Evolutionary conservation across 2,329 filamentous ascomycete genomes (phyloP).

Genomic region (Ophiocordyceps robertsii): DNA sequence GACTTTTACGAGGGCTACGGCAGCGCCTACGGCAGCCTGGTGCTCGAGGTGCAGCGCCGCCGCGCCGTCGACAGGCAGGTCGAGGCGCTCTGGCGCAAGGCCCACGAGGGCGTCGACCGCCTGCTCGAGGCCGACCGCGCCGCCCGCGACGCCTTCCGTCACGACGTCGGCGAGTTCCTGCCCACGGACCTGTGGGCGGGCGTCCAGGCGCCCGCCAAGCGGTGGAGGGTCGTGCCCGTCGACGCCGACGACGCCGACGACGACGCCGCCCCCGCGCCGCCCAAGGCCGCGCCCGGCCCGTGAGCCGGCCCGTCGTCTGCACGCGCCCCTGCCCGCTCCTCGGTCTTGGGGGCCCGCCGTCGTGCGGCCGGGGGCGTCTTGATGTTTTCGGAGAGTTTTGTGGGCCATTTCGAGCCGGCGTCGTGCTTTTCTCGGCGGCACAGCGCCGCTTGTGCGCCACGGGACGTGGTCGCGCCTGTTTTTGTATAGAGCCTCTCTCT

Average conservation of each 20-base stretch:
- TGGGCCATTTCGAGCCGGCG: too few relatives aligned
- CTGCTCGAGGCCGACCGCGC: slow-evolving; percentile 59
- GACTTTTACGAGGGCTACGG: slow-evolving; percentile 83
- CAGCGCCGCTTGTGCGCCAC: too few relatives aligned
- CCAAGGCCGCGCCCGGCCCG: too few relatives aligned
- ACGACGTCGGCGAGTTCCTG: slow-evolving; percentile 73
- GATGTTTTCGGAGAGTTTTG: too few relatives aligned
- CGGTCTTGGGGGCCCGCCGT: too few relatives aligned
- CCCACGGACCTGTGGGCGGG: slow-evolving; percentile 82
- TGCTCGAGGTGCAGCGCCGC: slow-evolving; percentile 72
- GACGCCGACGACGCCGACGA: slow-evolving; percentile 13
- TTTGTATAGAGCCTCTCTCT: too few relatives aligned
- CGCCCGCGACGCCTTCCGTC: slow-evolving; percentile 64
- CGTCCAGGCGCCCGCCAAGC: slow-evolving; percentile 45
- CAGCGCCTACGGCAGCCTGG: slow-evolving; percentile 68
- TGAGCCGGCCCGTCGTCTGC: too few relatives aligned
- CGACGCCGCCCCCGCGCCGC: too few relatives aligned
- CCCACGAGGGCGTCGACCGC: slow-evolving; percentile 61
- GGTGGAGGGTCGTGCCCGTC: slow-evolving; percentile 33
- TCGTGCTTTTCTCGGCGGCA: background rate
- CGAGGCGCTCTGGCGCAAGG: slow-evolving; percentile 60
- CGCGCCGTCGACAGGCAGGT: slow-evolving; percentile 61
- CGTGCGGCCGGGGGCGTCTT: too few relatives aligned
- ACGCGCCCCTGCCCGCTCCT: too few relatives aligned
- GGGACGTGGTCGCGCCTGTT: too few relatives aligned